Base-by-base conservation (phyloP, 1,139 yeast genomes). In the Lodderomyces jiufengensis region DNA sequence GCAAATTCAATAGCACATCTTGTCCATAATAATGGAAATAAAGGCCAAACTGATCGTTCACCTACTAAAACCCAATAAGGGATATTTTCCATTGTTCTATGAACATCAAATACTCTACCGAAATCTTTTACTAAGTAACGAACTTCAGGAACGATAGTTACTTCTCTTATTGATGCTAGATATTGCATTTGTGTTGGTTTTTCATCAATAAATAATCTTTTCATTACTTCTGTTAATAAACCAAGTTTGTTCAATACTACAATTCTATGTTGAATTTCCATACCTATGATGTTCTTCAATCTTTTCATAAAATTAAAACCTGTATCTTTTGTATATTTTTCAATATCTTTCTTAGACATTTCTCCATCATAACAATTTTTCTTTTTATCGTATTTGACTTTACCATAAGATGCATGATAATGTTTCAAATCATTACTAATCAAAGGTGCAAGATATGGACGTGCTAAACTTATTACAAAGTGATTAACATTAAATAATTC, bases 401-500 rank as follows among this genome's bases (percentile, higher is more conserved):
- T 57, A 4, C 72, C 71, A 42, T 67, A 67, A 3, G 40, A 33
- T 1, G 62, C 47, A 39, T 61, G 66, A 41, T 59, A 55, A 52
- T 85, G 94, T 49, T 82, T 82, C 51, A 87, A 71, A 51, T 88
- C 97, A 45, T 86, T 84, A 26, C 84, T 79, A 33, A 92, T 73
- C 35, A 90, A 66, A 0, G 97, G 97, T 0, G 97, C 96, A 47
- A 90, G 66, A 52, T 92, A 90, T 0, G 97, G 97, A 42, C 97
- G 73, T 9, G 97, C 95, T 47, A 90, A 69, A 24, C 96, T 84
- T 0, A 88, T 87, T 18, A 92, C 72, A 52, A 87, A 90, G 57
- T 88, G 94, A 59, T 92, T 92, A 15, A 92, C 97, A 52, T 92
- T 92, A 64, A 90, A 92, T 41, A 90, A 70, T 55, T 92, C 97